Evolutionary conservation across 2,329 filamentous ascomycete species (phyloP), one percentile per base, ranked within the genome.

Genomic region (Cladophialophora bantiana): DNA sequence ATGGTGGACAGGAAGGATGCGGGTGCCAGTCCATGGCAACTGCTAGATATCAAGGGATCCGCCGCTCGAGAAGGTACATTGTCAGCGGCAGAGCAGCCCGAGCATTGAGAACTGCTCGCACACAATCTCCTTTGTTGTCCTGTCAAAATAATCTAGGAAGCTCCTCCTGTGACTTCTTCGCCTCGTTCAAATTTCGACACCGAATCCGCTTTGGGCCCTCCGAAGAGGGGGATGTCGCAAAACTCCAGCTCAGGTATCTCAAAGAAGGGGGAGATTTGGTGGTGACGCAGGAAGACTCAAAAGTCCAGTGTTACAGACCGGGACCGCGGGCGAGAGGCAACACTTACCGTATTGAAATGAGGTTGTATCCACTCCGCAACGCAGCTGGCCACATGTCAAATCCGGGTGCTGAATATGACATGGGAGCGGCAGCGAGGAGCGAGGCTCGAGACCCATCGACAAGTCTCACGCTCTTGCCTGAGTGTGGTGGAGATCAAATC

Each of bases 331-430:
- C 34, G 32, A 20, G 38, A 18, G 36, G 55, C 31, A 53, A 12
- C 45, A 35, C 20, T 38, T 20, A 62, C 52, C 18, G 42, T 54
- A 48, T 67, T 55, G 52, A 52, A 20, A 34, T 53, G 58, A 59
- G 15, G 59, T 62, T 54, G 64, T 56, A 59, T 48, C 59, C 52
- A 59, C 50, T 53, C 53, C 40, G 52, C 18, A 40, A 63, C 32
- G 66, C 59, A 58, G 55, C 45, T 31, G 63, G 36, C 66, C 66
- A 62, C 36, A 63, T 63, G 66, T 68, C 66, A 65, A 68, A 68
- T 68, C 62, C 48, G 58, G 42, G 40, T 34, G 58, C 35, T 52
- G 45, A 61, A 53, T 53, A 61, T 61, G 58, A 61, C 58, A 61
- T 61, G 58, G 32, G 26, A 40, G 58, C 58, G 58, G 58, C 58